These are phyloP conservation scores for Botryosphaeria dothidea DNA, from an alignment of 2,329 filamentous ascomycete species.

Conservation along the genomic window DNA sequence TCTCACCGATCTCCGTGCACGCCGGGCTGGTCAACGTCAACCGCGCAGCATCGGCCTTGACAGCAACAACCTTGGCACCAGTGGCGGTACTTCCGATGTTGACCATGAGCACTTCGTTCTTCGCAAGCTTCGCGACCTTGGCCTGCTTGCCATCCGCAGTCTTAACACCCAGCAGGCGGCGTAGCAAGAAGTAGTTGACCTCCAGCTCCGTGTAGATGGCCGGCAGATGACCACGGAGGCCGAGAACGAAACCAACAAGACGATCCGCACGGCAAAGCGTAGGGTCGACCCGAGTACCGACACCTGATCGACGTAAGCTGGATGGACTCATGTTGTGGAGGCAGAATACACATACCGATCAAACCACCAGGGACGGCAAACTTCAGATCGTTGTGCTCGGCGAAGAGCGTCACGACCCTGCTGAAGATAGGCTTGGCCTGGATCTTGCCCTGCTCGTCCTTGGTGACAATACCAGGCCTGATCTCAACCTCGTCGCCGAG, in stretches of 20 bases:
- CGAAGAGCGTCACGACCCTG: conserved; percentile 91
- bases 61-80: conserved; percentile 93
- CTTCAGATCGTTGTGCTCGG: conserved; percentile 97
- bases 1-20: conserved; percentile 96
- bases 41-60: conserved; percentile 97
- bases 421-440: conserved; percentile 98
- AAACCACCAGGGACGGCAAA: conserved; percentile 97
- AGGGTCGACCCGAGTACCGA: conserved; percentile 95
- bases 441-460: conserved; percentile 89
- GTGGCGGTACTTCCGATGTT: conserved; percentile 98
- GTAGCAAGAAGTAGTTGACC: conserved; percentile 98
- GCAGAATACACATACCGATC: conserved; percentile 58
- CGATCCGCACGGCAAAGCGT: conserved; percentile 98
- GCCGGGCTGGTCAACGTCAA: conserved; percentile 89
- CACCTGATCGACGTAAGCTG: conserved; percentile 52
- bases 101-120: conserved; percentile 99
- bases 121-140: conserved; percentile 96
- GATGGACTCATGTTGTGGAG: neutral
- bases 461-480: conserved; percentile 94
- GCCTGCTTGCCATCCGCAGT: conserved; percentile 98
- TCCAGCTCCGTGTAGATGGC: conserved; percentile 98
- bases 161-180: conserved; percentile 91
- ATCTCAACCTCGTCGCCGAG: conserved; percentile 98
- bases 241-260: conserved; percentile 96
- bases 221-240: conserved; percentile 87